Conservation (phyloP, 2,329 filamentous ascomycete species). For the Pyricularia pennisetigena region DNA sequence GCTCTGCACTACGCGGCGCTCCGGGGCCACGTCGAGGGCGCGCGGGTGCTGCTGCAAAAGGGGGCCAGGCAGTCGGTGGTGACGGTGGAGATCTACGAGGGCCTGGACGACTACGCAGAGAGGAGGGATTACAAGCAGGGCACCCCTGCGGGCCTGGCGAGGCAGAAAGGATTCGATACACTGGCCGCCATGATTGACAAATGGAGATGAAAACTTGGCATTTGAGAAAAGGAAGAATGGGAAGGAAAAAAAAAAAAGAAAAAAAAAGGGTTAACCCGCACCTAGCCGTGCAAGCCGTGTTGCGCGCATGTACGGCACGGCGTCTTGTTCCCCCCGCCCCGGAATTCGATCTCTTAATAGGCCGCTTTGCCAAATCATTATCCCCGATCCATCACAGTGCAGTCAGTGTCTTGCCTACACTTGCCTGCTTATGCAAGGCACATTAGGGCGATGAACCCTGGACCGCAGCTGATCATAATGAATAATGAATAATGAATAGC, state of each 20-base stretch:
- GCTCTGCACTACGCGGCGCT: constrained; percentile 15
- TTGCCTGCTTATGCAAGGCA: too few species aligned
- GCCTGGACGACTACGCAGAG: constrained; percentile 9
- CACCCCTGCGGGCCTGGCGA: constrained; percentile 14
- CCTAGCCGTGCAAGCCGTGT: not conserved
- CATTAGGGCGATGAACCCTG: too few species aligned
- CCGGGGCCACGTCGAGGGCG: constrained; percentile 6
- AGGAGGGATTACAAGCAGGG: constrained; percentile 14
- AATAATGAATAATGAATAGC: too few species aligned
- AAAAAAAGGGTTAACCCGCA: not conserved
- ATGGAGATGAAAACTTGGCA: not conserved
- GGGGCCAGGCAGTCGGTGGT: constrained; percentile 12
- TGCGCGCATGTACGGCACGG: not conserved
- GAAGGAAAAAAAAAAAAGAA: too few species aligned
- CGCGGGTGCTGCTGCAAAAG: constrained; percentile 11
- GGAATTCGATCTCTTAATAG: not conserved
- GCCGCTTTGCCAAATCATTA: not conserved
- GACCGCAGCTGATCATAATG: too few species aligned
- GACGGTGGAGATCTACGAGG: constrained; percentile 12
- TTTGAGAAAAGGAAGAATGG: too few species aligned
- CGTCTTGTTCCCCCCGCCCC: too few species aligned
- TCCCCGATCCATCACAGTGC: not conserved
- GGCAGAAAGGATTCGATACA: constrained; percentile 10
- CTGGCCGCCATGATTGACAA: not conserved
- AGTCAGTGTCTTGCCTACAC: not conserved